These are phyloP conservation scores for Erysimum cheiri DNA, from an alignment of 441 rosid genomes.

Conservation along the genomic window DNA sequence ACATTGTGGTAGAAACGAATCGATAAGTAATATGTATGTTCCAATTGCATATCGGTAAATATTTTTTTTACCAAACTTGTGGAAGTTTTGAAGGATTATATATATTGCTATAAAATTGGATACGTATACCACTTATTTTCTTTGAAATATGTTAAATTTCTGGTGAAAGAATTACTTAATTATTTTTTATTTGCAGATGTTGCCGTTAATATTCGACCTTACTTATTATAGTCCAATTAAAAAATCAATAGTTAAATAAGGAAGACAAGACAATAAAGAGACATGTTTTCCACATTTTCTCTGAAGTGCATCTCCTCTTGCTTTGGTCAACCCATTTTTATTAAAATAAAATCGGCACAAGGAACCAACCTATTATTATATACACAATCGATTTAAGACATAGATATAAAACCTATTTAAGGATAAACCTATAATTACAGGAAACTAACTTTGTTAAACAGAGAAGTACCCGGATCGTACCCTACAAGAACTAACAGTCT, in stretches of 20 bases:
- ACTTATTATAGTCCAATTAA: background rate
- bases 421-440: too few species aligned
- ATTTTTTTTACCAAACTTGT: too few species aligned
- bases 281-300: slow-evolving; percentile 31
- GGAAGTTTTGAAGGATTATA: background rate
- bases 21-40: too few species aligned
- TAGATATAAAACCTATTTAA: background rate
- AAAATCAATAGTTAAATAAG: background rate
- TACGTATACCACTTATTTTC: too few species aligned
- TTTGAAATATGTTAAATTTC: background rate
- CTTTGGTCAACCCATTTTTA: background rate
- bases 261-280: background rate
- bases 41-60: too few species aligned
- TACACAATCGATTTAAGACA: background rate
- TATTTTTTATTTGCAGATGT: background rate
- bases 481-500: background rate
- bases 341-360: background rate
- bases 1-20: too few species aligned
- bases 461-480: background rate
- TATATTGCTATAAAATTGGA: background rate
- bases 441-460: background rate
- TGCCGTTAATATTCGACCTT: background rate
- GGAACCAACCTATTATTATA: too few species aligned
- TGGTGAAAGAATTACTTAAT: slow-evolving; percentile 4
- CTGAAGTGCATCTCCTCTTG: background rate